phyloP scores from a whole-genome alignment of 768 basidiomycete species.

The Epithele typhae region DNA sequence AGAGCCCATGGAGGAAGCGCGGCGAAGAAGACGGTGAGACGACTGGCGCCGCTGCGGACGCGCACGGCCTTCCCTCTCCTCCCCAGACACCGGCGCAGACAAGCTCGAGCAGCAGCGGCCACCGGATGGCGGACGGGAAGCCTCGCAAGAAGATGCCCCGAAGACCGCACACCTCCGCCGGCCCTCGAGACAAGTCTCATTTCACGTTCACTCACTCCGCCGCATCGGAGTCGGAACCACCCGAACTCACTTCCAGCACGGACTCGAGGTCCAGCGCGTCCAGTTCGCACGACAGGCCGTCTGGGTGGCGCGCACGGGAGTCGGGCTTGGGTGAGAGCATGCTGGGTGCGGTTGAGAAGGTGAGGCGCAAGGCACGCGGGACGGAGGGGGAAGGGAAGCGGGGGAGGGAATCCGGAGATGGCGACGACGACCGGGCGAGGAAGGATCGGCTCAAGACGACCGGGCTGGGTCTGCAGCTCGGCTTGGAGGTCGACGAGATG shows the following conservation, averaged over 20 bases:
- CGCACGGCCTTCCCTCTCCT: constrained; percentile 11
- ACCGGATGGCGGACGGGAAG: constrained; percentile 6
- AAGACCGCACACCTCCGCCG: constrained; percentile 74
- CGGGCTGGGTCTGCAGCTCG: constrained; percentile 7
- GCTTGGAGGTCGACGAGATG: constrained; percentile 17
- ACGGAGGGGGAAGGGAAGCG: constrained; percentile 10
- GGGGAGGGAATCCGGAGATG: constrained; percentile 4
- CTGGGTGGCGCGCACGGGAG: constrained; percentile 7
- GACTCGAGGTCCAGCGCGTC: constrained; percentile 10
- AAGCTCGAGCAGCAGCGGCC: constrained; percentile 1
- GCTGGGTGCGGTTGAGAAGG: constrained; percentile 12
- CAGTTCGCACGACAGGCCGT: constrained; percentile 7
- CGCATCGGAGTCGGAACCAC: constrained; percentile 3
- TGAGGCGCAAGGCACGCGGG: constrained; percentile 13
- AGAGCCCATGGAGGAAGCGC: constrained; percentile 16
- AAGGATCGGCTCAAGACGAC: constrained; percentile 22
- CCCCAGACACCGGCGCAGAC: constrained; percentile 14
- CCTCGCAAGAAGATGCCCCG: constrained; percentile 32
- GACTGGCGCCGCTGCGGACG: not conserved
- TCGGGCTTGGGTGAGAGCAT: constrained; percentile 12
- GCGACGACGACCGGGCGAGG: constrained; percentile 31
- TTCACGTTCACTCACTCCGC: constrained; percentile 18
- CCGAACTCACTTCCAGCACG: constrained; percentile 14
- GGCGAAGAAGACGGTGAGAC: constrained; percentile 7
- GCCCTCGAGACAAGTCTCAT: constrained; percentile 52